Percentiles rank a stretch among this genome's conserved stretches.
Conservation (phyloP, 768 basidiomycete species). For the Pulveroboletus sp. region DNA sequence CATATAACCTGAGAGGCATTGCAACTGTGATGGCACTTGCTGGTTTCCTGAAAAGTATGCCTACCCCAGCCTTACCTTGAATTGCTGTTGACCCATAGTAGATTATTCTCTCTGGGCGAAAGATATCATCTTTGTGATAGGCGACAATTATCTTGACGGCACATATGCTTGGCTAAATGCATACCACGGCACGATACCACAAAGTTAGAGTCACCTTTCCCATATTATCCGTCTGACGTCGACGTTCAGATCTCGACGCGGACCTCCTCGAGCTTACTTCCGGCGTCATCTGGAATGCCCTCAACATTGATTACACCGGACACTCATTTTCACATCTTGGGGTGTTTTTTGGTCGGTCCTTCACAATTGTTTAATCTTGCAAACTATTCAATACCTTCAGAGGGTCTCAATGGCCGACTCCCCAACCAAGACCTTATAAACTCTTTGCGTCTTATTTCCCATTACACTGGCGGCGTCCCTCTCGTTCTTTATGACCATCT, state of each 20-base stretch:
- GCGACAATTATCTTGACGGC: constrained; percentile 86
- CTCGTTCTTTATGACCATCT: constrained; percentile 79
- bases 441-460: constrained; percentile 69
- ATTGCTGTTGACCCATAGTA: constrained; percentile 29
- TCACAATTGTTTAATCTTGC: background rate
- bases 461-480: constrained; percentile 72
- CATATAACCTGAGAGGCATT: constrained; percentile 81
- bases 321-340: constrained; percentile 97
- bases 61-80: background rate
- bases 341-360: constrained; percentile 81
- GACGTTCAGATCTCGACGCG: constrained; percentile 55
- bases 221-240: background rate
- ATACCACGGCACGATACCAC: constrained; percentile 70
- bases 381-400: constrained; percentile 38
- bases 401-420: constrained; percentile 91
- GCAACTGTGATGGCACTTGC: constrained; percentile 86
- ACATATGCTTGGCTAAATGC: constrained; percentile 89
- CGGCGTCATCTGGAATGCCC: constrained; percentile 93
- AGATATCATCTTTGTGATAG: constrained; percentile 86
- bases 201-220: constrained; percentile 47
- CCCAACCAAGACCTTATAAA: constrained; percentile 97
- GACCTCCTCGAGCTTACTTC: constrained; percentile 64
- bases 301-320: constrained; percentile 93
- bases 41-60: constrained; percentile 74
- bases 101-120: constrained; percentile 93